Base-by-base conservation (phyloP, 371 early-diverging fungal genomes). In the Syncephalastrum contaminatum region DNA sequence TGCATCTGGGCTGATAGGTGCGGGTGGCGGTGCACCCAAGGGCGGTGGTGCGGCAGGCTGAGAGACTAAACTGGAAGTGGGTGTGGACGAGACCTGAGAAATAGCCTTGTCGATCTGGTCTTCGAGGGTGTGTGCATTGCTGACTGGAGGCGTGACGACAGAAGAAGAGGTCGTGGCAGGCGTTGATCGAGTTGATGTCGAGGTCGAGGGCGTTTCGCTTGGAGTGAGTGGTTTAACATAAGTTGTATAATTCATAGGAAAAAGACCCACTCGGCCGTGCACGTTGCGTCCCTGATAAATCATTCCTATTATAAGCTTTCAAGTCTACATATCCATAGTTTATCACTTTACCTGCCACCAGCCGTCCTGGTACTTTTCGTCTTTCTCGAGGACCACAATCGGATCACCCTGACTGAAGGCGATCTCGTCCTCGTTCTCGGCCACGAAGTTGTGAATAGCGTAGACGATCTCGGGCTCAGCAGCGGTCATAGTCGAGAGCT, bases 281-380 rank as follows among this genome's bases (percentile, higher is more conserved):
- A 75, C 48, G 58, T 85, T 90, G 51, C 67, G 67, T 20, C 79
- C 79, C 79, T 78, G 49, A 36, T 53, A 47, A 43, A 56, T 51
- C 10, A 25, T 13, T 41, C 43, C 10, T 22, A 20, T 4, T 48
- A 20, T 24, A 20, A 24, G n/a, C 24, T 0, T n/a, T n/a, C 15
- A 43, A 13, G 18, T 25, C 4, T n/a, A 43, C 22, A 44, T 14
- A 43, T 3, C 2, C 22, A 43, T 7, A 7, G 0, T 44, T 12
- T n/a, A 7, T 14, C 22, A n/a, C 45, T 51, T 72, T 84, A 87
- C 90, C 85, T 85, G 82, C 90, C 90, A 93, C 93, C 93, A 93
- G 25, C 92, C 92, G 67, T 93, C 93, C 19, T 79, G 73, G 63
- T 84, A 91, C 43, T 82, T 72, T 39, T 90, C 91, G 65, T 93